These are phyloP conservation scores for Aspergillus brunneoviolaceus DNA, from an alignment of 2,329 filamentous ascomycete genomes.

Conservation along the genomic window DNA sequence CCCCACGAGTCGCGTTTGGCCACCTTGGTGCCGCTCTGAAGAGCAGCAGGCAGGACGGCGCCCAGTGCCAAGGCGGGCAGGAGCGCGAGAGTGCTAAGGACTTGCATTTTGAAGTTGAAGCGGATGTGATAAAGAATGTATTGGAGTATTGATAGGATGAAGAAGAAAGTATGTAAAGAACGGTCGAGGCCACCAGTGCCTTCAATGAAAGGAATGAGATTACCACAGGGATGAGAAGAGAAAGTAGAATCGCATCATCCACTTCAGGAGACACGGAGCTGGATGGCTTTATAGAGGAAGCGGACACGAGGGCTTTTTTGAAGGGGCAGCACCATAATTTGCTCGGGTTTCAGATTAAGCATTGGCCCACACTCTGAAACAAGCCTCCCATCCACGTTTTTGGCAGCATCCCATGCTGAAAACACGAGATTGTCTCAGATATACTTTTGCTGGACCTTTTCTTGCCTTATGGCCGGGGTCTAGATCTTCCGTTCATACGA, in stretches of 20 bases:
- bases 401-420: no score
- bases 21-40: constrained; percentile 3
- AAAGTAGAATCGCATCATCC: no score
- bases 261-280: not conserved
- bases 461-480: no score
- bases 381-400: no score
- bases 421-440: no score
- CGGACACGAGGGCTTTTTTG: no score
- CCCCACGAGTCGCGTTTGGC: constrained; percentile 38
- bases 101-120: not conserved
- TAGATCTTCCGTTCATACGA: no score
- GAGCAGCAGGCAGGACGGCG: constrained; percentile 19
- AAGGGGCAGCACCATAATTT: not conserved
- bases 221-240: no score
- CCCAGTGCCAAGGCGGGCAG: not conserved
- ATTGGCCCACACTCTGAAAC: not conserved
- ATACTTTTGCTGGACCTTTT: no score
- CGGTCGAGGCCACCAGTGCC: not conserved
- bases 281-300: no score
- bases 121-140: not conserved
- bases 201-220: not conserved
- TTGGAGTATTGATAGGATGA: not conserved
- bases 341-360: not conserved
- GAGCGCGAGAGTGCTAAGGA: not conserved
- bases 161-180: not conserved